Evolutionary conservation across 345 rosid genomes (phyloP), one percentile per base, ranked within the genome.

Genomic region (Punica granatum): DNA sequence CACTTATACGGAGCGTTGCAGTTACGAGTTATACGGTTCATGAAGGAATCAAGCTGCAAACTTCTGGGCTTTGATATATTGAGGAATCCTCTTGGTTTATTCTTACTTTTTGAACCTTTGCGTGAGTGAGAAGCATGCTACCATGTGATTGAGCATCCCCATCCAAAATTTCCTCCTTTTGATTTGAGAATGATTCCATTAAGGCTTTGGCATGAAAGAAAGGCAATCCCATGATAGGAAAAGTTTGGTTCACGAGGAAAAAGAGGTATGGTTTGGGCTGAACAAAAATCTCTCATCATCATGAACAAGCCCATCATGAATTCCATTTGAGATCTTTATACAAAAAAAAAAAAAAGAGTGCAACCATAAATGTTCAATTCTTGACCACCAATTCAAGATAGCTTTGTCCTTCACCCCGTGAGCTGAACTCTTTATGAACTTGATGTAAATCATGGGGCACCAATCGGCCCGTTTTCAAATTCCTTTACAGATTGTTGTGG

Each of bases 111-210:
- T 33, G 18, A 10, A 46, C 14, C 69, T 66, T 66, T 46, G 39
- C 60, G 54, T 66, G 69, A 66, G 60, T 30, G 23, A 30, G 69
- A 66, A 66, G 69, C 60, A 21, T 66, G 59, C 25, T 32, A 46
- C 19, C 69, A 21, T 32, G 68, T 65, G 58, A 28, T n/a, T 31
- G 56, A 31, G 58, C 23, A 21, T 30, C 25, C 28, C 33, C 23
- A 11, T 43, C 1, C 42, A 36, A 15, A 6, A 7, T 19, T 21
- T 21, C 42, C 39, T 36, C 28, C 14, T 15, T 60, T 30, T 60
- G 23, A 32, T 34, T 37, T 25, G 58, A 11, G 58, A 51, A 51
- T 51, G 58, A 51, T 51, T 51, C 58, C 4, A n/a, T 48, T 48
- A 48, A 5, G 23, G n/a, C 13, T 51, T 18, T 51, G 58, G 58